Percentiles rank a stretch among this genome's conserved stretches.
Conservation (phyloP, 139 green algal species). For the Micractinium conductrix region DNA sequence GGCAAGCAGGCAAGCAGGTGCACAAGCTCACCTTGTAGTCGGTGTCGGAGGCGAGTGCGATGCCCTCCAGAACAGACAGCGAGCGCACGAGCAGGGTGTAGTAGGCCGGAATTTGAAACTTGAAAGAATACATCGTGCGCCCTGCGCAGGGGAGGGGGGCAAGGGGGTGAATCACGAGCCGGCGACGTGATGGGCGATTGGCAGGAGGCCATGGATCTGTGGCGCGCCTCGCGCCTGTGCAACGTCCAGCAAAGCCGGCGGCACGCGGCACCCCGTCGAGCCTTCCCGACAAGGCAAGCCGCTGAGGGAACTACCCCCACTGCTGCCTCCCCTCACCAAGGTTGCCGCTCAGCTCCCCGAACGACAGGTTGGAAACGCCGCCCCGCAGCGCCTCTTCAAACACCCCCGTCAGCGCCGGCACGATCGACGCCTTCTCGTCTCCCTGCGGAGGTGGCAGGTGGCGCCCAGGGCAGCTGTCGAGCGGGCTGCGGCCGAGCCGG, state of each 20-base stretch:
- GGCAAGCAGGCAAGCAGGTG: too few species aligned
- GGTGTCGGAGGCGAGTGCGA: conserved; percentile 83
- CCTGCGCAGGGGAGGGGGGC: conserved; percentile 17
- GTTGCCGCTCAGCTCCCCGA: conserved; percentile 66
- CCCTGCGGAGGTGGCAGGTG: conserved; percentile 21
- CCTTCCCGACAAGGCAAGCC: too few species aligned
- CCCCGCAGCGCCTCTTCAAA: conserved; percentile 79
- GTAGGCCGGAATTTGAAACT: conserved; percentile 87
- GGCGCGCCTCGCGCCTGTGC: too few species aligned
- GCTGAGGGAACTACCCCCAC: too few species aligned
- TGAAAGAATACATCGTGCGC: conserved; percentile 86
- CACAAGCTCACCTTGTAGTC: conserved; percentile 89
- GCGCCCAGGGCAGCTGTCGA: background rate
- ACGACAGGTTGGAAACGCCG: conserved; percentile 87
- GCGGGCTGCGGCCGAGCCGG: too few species aligned
- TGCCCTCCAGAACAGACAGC: conserved; percentile 90
- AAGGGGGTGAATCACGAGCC: too few species aligned
- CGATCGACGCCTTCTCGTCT: conserved; percentile 64
- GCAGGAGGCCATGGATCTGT: too few species aligned
- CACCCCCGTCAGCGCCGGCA: conserved; percentile 80
- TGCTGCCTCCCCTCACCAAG: conserved; percentile 48
- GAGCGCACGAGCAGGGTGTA: conserved; percentile 91
- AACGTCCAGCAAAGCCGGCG: too few species aligned
- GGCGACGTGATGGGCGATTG: background rate
- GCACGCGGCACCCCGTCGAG: too few species aligned